Evolutionary conservation across 1,284 basidiomycete genomes (phyloP), one percentile per base, ranked within the genome.

Genomic region (Ceratobasidium sp.): DNA sequence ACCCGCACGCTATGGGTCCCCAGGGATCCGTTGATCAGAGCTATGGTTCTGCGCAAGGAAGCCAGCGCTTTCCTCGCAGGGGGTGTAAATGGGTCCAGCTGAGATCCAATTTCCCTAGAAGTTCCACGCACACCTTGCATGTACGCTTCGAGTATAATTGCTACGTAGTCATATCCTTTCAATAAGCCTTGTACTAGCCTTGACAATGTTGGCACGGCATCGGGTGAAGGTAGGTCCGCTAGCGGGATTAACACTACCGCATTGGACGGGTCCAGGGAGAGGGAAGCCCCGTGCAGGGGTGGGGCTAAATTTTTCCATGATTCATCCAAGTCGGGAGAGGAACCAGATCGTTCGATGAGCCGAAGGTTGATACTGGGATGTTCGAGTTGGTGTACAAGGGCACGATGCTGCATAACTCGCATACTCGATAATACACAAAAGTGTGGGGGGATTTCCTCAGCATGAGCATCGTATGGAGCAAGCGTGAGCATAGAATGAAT

Each of bases 361-460:
- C 42, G 40, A 10, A 65, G 32, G 20, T 29, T 27, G 15, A 65
- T 53, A n/a, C 8, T 52, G 4, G 60, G 60, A 17, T 50, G 34
- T 42, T 65, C 47, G 32, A 65, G 47, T 22, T 31, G 20, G 22
- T 20, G 34, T 10, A 65, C 60, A 32, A 65, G 60, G 22, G 60
- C 60, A 22, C 60, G 60, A 27, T 65, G 34, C 6, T 65, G 60
- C n/a, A 65, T 53, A 17, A 65, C 20, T 38, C 53, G 49, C 49
- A 65, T 52, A n/a, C 35, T 53, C 6, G 47, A 31, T 13, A 65
- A n/a, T 6, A 65, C 42, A 8, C 60, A 34, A n/a, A 52, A 52
- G 15, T 20, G 47, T 53, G 35, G 47, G 22, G 49, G 47, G 8
- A 31, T 7, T 49, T 12, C 47, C 8, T 17, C 17, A 34, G 17